Evolutionary conservation across 345 rosid species (phyloP), one percentile per base, ranked within the genome.

Genomic region (Salix arbutifolia): DNA sequence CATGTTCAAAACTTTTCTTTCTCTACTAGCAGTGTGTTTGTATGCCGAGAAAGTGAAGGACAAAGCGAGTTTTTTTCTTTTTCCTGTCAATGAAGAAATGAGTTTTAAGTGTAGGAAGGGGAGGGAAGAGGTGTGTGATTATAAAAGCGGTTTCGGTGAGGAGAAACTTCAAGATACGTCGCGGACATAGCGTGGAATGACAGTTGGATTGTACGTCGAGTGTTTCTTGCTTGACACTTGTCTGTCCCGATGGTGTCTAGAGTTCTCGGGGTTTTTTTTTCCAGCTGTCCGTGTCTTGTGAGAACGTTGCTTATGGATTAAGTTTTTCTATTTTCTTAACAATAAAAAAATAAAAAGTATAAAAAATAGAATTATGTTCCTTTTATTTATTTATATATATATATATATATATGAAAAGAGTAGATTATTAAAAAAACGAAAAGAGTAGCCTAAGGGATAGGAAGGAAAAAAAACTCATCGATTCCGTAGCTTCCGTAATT

Each of bases 1-100:
- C 94, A 90, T 93, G 79, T 25, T 76, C 12, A 25, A 23, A 58
- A 58, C 28, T 4, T 58, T 58, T 58, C 6, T 2, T 25, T 18
- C 16, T 31, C 44, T 33, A 7, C 2, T 30, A 19, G 4, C 13
- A 25, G 13, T 4, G 75, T 13, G 75, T 35, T 72, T 72, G 25
- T 67, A 48, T 7, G 50, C 40, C 3, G 19, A 38, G 6, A 60
- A 35, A 11, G 67, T 14, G 67, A 60, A 23, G 33, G 75, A 23
- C 13, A 37, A 58, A 8, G 25, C 21, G 18, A 50, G 9, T 11
- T 68, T 68, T 42, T n/a, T 68, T 10, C 10, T 1, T 40, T 4
- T 19, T 56, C 1, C 11, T 1, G 62, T 58, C 50, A 13, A 4
- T 26, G 28, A 58, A n/a, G 61, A n/a, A 1, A 25, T 37, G 53